Conservation (phyloP, 2,329 filamentous ascomycete species). For the Pseudogymnoascus destructans region DNA sequence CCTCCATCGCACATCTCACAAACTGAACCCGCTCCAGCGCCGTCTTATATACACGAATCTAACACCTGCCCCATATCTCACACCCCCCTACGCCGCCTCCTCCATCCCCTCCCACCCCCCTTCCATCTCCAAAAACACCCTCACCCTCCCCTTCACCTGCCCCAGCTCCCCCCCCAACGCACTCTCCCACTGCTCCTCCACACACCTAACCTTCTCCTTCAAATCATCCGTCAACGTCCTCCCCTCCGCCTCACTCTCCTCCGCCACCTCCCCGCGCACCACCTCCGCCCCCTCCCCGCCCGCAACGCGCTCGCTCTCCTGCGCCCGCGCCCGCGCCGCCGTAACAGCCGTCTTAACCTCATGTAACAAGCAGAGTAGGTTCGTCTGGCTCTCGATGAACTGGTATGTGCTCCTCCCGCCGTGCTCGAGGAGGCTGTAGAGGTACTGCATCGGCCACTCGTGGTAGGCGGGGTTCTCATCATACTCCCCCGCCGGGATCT, state of each 20-base stretch:
- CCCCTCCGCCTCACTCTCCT: constrained; percentile 54
- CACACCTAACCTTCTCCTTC: constrained; percentile 82
- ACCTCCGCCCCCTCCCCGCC: constrained; percentile 29
- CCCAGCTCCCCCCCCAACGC: constrained; percentile 69
- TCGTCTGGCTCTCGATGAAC: constrained; percentile 91
- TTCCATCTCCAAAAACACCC: constrained; percentile 56
- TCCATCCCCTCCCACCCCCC: constrained; percentile 74
- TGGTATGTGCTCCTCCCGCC: constrained; percentile 90
- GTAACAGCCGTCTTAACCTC: constrained; percentile 76
- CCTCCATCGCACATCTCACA: not conserved
- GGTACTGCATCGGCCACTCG: constrained; percentile 74
- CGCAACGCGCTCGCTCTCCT: constrained; percentile 46
- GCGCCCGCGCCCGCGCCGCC: constrained; percentile 50
- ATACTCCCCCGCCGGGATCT: constrained; percentile 67
- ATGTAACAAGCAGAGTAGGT: constrained; percentile 77
- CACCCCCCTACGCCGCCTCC: constrained; percentile 1
- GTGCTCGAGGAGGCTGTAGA: constrained; percentile 73
- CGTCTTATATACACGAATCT: not conserved
- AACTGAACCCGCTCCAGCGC: not conserved
- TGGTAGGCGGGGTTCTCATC: constrained; percentile 76
- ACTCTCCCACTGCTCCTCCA: constrained; percentile 83
- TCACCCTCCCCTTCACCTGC: constrained; percentile 60
- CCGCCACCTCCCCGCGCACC: constrained; percentile 33
- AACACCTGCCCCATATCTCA: not conserved
- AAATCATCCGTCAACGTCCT: constrained; percentile 65